A percentile compares a stretch with the other conserved stretches of the same genome.
phyloP scores from a whole-genome alignment of 306 rosid genomes.

The Lupinus albus region DNA sequence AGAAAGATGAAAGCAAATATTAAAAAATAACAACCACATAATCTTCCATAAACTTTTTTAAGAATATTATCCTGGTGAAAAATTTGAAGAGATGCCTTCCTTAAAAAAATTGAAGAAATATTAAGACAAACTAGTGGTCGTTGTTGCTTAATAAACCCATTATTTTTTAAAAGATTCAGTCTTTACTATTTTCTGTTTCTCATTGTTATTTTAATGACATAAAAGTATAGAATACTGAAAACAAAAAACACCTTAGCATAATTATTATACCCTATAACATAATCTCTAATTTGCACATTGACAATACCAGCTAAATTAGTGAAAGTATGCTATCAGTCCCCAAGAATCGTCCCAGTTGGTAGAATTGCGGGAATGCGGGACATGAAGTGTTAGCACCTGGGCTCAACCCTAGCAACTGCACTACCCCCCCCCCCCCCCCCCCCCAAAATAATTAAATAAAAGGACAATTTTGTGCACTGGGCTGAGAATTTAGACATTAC shows the following conservation, averaged over 20 bases:
- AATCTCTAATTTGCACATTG: neutral
- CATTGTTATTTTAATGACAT: slow-evolving; percentile 7
- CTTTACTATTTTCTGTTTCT: slow-evolving; percentile 12
- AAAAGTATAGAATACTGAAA: neutral
- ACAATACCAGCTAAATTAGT: slow-evolving; percentile 14
- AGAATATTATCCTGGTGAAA: slow-evolving; percentile 5
- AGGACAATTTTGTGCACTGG: slow-evolving; percentile 2
- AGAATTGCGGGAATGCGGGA: too few species aligned
- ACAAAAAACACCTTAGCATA: neutral
- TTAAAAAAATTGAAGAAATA: slow-evolving; percentile 1
- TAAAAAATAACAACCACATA: slow-evolving; percentile 10
- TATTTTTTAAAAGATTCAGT: neutral
- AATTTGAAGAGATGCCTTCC: neutral
- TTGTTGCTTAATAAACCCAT: slow-evolving; percentile 1
- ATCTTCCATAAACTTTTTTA: neutral
- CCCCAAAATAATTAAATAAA: too few species aligned
- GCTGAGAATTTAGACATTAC: slow-evolving; percentile 56
- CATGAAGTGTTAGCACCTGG: too few species aligned
- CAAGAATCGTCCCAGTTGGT: too few species aligned
- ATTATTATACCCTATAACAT: neutral
- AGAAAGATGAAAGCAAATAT: slow-evolving; percentile 12
- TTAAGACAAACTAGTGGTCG: neutral
- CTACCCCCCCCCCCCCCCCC: too few species aligned
- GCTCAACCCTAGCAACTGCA: too few species aligned
- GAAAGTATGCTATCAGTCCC: neutral